These are phyloP conservation scores for Parmelia sp. DNA, from an alignment of 495 filamentous ascomycete species.

Conservation along the genomic window DNA sequence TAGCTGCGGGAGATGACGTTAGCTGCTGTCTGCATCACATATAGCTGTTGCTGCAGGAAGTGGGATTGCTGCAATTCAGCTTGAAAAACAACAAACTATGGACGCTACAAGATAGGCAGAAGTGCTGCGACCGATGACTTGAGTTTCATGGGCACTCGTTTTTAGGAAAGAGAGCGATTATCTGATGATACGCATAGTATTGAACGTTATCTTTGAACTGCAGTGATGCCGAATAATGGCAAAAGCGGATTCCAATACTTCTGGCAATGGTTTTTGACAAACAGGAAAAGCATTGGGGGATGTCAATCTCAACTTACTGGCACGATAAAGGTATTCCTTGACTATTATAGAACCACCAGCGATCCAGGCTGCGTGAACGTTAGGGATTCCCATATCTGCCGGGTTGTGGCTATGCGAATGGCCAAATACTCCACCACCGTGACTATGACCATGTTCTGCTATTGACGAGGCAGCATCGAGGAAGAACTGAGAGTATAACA, in stretches of 20 bases:
- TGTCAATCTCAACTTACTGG: conserved; percentile 57
- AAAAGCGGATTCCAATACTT: not conserved
- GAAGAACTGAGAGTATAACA: conserved; percentile 74
- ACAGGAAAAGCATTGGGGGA: not conserved
- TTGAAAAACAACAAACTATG: not conserved
- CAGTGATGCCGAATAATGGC: not conserved
- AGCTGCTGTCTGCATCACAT: not conserved
- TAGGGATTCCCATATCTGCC: conserved; percentile 57
- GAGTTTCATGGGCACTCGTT: not conserved
- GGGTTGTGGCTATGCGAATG: conserved; percentile 47
- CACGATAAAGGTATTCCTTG: conserved; percentile 96
- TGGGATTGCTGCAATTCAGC: not conserved
- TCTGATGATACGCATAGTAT: not conserved
- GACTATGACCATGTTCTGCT: conserved; percentile 52
- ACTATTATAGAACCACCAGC: conserved; percentile 84
- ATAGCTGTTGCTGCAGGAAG: not conserved
- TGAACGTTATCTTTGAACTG: not conserved
- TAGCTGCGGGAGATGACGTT: conserved; percentile 48
- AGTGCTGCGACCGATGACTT: not conserved
- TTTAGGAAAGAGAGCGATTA: no score
- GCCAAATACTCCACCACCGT: conserved; percentile 36
- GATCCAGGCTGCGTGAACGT: conserved; percentile 89
- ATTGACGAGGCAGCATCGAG: conserved; percentile 59
- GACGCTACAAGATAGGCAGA: not conserved
- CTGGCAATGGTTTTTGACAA: not conserved